phyloP scores from a whole-genome alignment of 441 rosid genomes.

The Euphorbia schlechtendalii region DNA sequence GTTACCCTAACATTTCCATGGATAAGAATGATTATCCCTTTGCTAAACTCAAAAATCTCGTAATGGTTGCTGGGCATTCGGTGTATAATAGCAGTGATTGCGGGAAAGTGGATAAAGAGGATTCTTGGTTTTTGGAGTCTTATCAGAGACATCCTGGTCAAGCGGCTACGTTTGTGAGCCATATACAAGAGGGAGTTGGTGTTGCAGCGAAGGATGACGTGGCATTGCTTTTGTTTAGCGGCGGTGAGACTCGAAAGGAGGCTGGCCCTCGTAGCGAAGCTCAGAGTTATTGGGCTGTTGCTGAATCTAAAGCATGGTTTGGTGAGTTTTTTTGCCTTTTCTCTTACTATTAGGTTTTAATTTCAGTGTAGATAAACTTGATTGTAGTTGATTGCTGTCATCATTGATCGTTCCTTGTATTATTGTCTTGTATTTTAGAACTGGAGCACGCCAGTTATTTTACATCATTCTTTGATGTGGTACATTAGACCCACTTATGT shows the following conservation, averaged over 20 bases:
- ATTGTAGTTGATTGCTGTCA: not conserved
- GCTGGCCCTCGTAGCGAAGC: conserved; percentile 98
- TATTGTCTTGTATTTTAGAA: too few species aligned
- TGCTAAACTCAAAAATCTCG: conserved; percentile 60
- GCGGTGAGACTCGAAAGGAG: conserved; percentile 88
- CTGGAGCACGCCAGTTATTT: too few species aligned
- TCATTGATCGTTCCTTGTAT: not conserved
- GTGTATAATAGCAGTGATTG: conserved; percentile 75
- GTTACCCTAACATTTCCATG: conserved; percentile 28
- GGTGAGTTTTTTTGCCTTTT: conserved; percentile 60
- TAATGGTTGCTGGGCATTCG: conserved; percentile 97
- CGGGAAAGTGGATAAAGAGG: conserved; percentile 72
- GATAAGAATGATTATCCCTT: conserved; percentile 49
- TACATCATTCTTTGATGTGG: too few species aligned
- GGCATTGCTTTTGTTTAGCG: conserved; percentile 85
- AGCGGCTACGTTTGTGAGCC: conserved; percentile 75
- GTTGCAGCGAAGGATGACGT: conserved; percentile 49
- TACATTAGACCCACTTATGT: too few species aligned
- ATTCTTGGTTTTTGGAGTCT: conserved; percentile 89
- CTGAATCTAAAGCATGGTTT: conserved; percentile 92
- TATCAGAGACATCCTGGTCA: conserved; percentile 93
- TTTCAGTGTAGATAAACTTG: too few species aligned
- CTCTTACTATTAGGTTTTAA: too few species aligned
- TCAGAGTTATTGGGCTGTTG: conserved; percentile 96
- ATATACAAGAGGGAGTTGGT: conserved; percentile 76